Evolutionary conservation across 352 stramenopile species (phyloP), one percentile per base, ranked within the genome.

Genomic region (Sclerospora graminicola): DNA sequence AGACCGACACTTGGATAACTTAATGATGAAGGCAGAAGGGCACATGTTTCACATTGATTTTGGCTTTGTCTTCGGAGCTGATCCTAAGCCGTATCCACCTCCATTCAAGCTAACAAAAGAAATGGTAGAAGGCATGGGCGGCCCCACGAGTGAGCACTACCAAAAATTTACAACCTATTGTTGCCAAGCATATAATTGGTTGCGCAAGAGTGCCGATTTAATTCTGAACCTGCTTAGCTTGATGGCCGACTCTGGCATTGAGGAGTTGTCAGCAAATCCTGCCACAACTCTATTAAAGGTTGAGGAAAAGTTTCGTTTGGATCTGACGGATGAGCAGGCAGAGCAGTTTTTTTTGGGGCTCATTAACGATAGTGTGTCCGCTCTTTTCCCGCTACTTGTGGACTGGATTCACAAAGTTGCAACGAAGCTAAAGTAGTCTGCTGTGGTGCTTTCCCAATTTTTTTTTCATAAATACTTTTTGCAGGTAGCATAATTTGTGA

Each of bases 21-120:
- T 99, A 46, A 98, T 99, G 94, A 90, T 99, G 52, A 91, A 89
- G 42, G 79, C 84, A 2, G 77, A 85, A 48, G 97, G 97, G 13
- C 83, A 98, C 54, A 78, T 99, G 32, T 99, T 99, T 70, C 97
- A 99, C 62, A 99, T 99, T 64, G 97, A 98, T 70, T 99, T 99
- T 68, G 95, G 96, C 21, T 99, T 98, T 65, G 98, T 99, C 48
- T 98, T 99, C 55, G 96, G 96, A 32, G 79, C 89, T 21, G 97
- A 99, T 54, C 96, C 97, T 0, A 99, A 99, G 63, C 95, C 95
- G 8, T 89, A 98, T 38, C 95, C 96, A n/a, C 95, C 96, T 23
- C 93, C 94, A 18, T 99, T 99, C 60, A 94, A 97, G 33, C 69
- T 99, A 20, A 99, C 95, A 2, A 96, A 95, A 31, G 73, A 95